These are phyloP conservation scores for Schwanniomyces etchellsii DNA, from an alignment of 1,139 yeast species.

Conservation along the genomic window DNA sequence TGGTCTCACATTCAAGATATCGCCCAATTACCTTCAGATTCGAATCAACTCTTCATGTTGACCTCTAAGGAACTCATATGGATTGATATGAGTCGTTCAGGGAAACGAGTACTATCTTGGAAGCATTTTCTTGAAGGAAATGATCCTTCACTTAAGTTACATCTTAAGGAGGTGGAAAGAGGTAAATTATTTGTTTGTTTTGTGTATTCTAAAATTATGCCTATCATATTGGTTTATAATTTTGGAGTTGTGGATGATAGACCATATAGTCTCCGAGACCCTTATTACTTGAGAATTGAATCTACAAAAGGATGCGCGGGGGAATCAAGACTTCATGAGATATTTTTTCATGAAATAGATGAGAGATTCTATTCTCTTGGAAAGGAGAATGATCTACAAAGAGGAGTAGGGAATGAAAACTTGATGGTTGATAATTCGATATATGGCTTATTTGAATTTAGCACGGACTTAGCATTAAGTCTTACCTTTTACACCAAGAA, in stretches of 20 bases:
- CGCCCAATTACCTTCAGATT: constrained; percentile 11
- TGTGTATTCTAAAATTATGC: constrained; percentile 36
- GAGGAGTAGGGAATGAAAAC: constrained; percentile 2
- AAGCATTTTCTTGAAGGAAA: constrained; percentile 53
- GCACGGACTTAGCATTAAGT: constrained; percentile 9
- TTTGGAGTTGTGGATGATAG: constrained; percentile 33
- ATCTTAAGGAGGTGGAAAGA: constrained; percentile 15
- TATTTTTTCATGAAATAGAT: constrained; percentile 2
- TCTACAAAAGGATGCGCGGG: constrained; percentile 4
- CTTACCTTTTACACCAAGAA: constrained; percentile 1
- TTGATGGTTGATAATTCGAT: constrained; percentile 1
- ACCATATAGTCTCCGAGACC: constrained; percentile 26
- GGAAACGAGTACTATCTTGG: constrained; percentile 55
- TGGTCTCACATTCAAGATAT: constrained; percentile 56
- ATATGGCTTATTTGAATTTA: constrained; percentile 17
- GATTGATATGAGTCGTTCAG: constrained; percentile 21
- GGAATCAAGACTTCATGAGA: neutral
- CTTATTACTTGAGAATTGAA: constrained; percentile 15
- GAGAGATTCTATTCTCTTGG: constrained; percentile 1
- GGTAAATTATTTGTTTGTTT: constrained; percentile 24
- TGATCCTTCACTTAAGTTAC: constrained; percentile 52
- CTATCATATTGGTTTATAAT: constrained; percentile 36
- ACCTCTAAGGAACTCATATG: constrained; percentile 61
- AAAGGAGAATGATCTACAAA: constrained; percentile 3
- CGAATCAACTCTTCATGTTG: constrained; percentile 34